phyloP scores from a whole-genome alignment of 2,329 filamentous ascomycete species.

The Cryphonectria parasitica region DNA sequence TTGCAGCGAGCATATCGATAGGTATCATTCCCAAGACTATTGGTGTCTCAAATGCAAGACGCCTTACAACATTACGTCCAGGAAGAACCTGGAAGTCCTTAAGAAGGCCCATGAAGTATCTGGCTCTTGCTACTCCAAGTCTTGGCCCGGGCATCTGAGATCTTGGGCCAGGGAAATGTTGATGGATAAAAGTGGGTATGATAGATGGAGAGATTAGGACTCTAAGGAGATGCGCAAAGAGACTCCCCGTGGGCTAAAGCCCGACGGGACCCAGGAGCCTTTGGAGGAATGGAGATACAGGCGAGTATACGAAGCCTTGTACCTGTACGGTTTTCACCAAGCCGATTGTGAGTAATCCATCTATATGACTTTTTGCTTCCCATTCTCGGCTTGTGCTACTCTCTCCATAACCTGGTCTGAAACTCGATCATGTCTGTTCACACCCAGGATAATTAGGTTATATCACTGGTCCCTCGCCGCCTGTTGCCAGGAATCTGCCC shows the following conservation, averaged over 20 bases:
- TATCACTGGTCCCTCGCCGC: background rate
- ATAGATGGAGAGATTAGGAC: background rate
- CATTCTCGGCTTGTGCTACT: background rate
- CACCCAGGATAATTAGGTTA: background rate
- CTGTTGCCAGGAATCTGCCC: background rate
- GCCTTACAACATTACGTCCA: background rate
- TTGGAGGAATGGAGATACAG: background rate
- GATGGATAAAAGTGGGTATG: background rate
- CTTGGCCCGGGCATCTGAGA: background rate
- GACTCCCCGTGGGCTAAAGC: background rate
- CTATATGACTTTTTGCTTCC: background rate
- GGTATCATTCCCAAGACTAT: background rate
- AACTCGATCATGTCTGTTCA: background rate
- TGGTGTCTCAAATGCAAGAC: background rate
- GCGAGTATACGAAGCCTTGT: background rate
- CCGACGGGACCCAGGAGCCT: background rate
- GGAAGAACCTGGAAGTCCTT: background rate
- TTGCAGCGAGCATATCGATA: background rate
- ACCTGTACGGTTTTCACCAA: no score
- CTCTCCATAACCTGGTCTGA: background rate
- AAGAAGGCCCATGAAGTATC: background rate
- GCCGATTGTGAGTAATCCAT: background rate
- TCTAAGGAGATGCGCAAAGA: background rate
- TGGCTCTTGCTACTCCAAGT: background rate
- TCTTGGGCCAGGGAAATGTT: background rate